These are phyloP conservation scores for Dipodascus albidus DNA, from an alignment of 805 yeast genomes.

Conservation along the genomic window DNA sequence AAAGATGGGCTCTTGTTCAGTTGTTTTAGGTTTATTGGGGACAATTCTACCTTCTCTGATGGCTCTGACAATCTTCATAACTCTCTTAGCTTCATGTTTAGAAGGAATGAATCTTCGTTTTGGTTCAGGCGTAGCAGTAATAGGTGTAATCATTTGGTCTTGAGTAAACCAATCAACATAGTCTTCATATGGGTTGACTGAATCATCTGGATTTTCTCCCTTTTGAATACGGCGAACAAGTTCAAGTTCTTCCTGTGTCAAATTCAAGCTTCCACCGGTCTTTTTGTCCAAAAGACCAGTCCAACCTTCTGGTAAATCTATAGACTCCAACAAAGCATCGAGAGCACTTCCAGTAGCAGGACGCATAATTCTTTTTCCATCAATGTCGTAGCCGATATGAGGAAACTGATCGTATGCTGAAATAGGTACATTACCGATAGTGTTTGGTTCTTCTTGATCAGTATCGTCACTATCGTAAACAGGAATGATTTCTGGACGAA, in stretches of 20 bases:
- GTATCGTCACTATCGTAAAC: slow-evolving; percentile 92
- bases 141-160: slow-evolving; percentile 76
- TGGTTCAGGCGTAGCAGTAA: slow-evolving; percentile 92
- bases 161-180: slow-evolving; percentile 92
- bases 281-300: slow-evolving; percentile 87
- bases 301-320: slow-evolving; percentile 97
- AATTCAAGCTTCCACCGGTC: slow-evolving; percentile 76
- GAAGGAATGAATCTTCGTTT: slow-evolving; percentile 95
- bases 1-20: slow-evolving; percentile 17
- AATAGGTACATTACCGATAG: slow-evolving; percentile 88
- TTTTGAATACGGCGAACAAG: slow-evolving; percentile 75
- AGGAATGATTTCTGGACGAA: slow-evolving; percentile 87
- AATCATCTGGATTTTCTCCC: slow-evolving; percentile 73
- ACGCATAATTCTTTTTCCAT: slow-evolving; percentile 96
- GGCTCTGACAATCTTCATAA: slow-evolving; percentile 93
- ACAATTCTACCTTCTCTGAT: slow-evolving; percentile 92
- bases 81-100: slow-evolving; percentile 89
- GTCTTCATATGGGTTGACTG: slow-evolving; percentile 82
- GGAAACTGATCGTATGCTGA: slow-evolving; percentile 96
- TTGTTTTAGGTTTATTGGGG: slow-evolving; percentile 46
- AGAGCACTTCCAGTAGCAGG: slow-evolving; percentile 96
- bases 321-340: slow-evolving; percentile 77
- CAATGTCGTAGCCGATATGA: slow-evolving; percentile 91
- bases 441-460: slow-evolving; percentile 68
- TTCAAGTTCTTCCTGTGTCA: slow-evolving; percentile 80